phyloP scores from a whole-genome alignment of 306 rosid genomes.

The Quercus ilex region DNA sequence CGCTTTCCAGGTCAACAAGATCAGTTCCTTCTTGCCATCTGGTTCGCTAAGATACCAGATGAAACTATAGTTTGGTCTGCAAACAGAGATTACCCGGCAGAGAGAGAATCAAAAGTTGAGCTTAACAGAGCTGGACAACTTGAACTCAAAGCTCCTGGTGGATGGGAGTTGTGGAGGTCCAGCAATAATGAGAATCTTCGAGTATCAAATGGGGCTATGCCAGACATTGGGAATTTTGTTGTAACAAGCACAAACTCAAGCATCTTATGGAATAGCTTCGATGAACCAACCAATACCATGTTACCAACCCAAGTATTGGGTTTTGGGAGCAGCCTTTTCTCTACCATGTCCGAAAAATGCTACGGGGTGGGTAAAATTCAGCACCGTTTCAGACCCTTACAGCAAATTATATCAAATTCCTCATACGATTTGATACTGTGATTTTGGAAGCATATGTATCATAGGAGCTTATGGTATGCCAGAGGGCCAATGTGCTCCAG shows the following conservation, averaged over 20 bases:
- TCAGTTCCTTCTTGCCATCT: background rate
- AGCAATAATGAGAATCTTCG: background rate
- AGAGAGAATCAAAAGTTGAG: background rate
- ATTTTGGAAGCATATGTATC: no score
- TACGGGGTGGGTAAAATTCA: background rate
- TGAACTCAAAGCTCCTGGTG: background rate
- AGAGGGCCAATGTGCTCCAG: background rate
- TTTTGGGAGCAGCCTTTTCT: background rate
- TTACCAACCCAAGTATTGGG: conserved; percentile 1
- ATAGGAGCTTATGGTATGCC: background rate
- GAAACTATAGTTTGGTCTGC: conserved; percentile 1
- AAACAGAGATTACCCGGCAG: background rate
- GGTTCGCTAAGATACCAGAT: background rate
- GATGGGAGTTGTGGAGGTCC: background rate
- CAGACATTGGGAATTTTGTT: background rate
- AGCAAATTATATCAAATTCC: background rate
- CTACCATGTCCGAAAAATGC: background rate
- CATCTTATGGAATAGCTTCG: background rate
- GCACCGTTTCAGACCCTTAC: background rate
- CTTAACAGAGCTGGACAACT: background rate
- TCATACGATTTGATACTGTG: background rate
- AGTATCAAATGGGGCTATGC: background rate
- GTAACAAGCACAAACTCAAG: background rate
- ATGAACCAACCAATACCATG: background rate
- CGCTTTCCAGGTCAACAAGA: background rate